phyloP scores from a whole-genome alignment of 257 asterid species.

The Coffea eugenioides region DNA sequence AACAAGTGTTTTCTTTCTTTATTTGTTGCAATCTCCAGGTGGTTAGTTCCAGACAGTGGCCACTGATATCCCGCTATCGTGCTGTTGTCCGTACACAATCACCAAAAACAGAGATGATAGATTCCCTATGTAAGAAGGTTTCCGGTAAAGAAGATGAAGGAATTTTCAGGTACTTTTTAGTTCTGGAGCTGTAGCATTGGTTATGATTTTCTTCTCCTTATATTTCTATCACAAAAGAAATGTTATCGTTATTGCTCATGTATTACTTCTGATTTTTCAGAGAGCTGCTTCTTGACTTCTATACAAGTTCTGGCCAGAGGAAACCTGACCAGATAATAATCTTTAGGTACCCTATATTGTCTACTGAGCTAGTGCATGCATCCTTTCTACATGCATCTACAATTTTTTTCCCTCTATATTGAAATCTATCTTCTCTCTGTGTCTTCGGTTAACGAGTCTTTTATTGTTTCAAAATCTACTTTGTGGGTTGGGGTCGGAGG shows the following conservation, averaged over 20 bases:
- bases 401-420: background rate
- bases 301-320: conserved; percentile 28
- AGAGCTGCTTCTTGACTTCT: conserved; percentile 58
- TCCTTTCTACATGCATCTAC: background rate
- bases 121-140: conserved; percentile 41
- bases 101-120: conserved; percentile 64
- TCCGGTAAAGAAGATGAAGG: conserved; percentile 46
- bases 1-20: conserved; percentile 2
- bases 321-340: conserved; percentile 65
- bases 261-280: conserved; percentile 25
- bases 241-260: background rate
- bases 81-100: conserved; percentile 75
- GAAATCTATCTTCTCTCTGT: background rate
- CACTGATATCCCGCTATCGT: conserved; percentile 54
- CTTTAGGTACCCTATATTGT: conserved; percentile 43
- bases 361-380: background rate
- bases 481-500: background rate
- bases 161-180: conserved; percentile 46
- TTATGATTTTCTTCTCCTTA: background rate
- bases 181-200: background rate
- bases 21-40: conserved; percentile 36
- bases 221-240: background rate
- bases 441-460: background rate
- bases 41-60: conserved; percentile 76
- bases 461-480: background rate